Conservation (phyloP, 352 stramenopile genomes). For the Blastocystis sp. region DNA sequence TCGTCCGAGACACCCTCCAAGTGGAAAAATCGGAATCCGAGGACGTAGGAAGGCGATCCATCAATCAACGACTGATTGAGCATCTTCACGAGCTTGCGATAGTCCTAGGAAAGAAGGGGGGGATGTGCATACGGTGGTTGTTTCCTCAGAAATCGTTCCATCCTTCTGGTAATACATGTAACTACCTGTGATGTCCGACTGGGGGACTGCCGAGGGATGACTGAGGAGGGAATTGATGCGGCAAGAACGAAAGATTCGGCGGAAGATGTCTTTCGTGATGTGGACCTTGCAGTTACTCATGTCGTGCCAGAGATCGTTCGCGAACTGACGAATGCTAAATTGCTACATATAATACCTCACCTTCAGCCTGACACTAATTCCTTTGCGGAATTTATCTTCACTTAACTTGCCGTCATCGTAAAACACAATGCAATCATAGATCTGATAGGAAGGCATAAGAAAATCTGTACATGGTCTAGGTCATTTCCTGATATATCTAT, state of each 20-base stretch:
- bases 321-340: background rate
- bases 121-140: background rate
- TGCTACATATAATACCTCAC: background rate
- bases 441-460: background rate
- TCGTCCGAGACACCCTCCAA: background rate
- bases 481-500: conserved; percentile 47
- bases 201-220: background rate
- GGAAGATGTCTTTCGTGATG: background rate
- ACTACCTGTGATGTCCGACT: background rate
- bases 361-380: background rate
- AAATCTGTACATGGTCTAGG: background rate
- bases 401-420: background rate
- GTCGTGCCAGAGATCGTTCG: background rate
- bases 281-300: background rate
- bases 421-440: background rate
- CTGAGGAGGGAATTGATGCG: conserved; percentile 11
- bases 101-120: background rate
- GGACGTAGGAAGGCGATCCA: background rate
- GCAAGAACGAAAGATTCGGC: background rate
- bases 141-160: background rate
- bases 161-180: background rate
- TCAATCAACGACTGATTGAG: background rate
- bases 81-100: background rate
- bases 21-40: conserved; percentile 27
- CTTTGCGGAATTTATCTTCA: background rate